Evolutionary conservation across 768 basidiomycete species (phyloP).

Genomic region (Tricholoma flavovirens): DNA sequence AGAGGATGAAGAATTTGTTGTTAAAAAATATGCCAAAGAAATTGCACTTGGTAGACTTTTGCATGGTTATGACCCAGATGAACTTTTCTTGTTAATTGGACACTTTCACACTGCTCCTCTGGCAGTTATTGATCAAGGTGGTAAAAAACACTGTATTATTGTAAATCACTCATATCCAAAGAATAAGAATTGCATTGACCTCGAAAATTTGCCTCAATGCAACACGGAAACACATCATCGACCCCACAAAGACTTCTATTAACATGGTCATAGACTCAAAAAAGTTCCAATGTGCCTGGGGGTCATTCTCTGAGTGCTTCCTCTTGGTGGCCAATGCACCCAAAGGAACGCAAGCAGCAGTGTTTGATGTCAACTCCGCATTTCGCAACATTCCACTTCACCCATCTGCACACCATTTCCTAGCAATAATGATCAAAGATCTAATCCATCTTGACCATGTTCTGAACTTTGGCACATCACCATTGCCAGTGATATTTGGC

Average conservation of each 20-base stretch:
- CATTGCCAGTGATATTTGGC: slow-evolving; percentile 26
- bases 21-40: not conserved
- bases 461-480: slow-evolving; percentile 19
- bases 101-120: slow-evolving; percentile 1
- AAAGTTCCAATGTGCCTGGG: slow-evolving; percentile 5
- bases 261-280: slow-evolving; percentile 2
- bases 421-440: not conserved
- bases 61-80: not conserved
- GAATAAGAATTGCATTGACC: not conserved
- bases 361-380: slow-evolving; percentile 4
- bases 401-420: not conserved
- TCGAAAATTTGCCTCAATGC: not conserved
- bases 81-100: not conserved
- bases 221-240: not conserved
- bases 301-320: slow-evolving; percentile 4
- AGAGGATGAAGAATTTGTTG: not conserved
- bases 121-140: not conserved
- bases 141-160: not conserved
- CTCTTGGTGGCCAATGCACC: slow-evolving; percentile 4
- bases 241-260: not conserved
- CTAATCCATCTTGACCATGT: slow-evolving; percentile 6
- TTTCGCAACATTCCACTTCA: not conserved
- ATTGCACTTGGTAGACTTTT: not conserved
- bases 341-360: not conserved
- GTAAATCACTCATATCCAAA: slow-evolving; percentile 2